Percentiles rank a stretch among this genome's conserved stretches.
Conservation (phyloP, 2,329 filamentous ascomycete species). For the Aspergillus hiratsukae region DNA sequence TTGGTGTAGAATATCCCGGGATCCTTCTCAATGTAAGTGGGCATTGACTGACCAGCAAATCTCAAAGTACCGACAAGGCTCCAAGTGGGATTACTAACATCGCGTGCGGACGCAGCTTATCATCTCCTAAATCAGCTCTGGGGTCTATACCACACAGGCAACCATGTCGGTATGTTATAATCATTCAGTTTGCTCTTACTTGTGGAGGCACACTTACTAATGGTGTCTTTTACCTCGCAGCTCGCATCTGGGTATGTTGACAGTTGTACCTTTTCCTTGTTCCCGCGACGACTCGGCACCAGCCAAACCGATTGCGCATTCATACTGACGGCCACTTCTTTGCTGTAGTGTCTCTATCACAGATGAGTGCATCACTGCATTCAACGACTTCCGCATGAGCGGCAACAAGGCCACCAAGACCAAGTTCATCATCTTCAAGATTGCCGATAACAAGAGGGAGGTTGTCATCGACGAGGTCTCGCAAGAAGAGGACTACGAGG, state of each 20-base stretch:
- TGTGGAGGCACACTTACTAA: background rate
- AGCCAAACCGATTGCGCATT: background rate
- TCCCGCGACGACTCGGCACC: background rate
- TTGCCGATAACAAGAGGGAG: conserved; percentile 47
- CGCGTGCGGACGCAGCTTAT: conserved; percentile 26
- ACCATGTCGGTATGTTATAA: conserved; percentile 32
- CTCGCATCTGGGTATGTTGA: conserved; percentile 34
- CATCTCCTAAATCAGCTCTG: conserved; percentile 14
- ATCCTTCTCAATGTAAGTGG: background rate
- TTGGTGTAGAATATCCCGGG: background rate
- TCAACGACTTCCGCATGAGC: conserved; percentile 47
- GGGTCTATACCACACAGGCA: conserved; percentile 20
- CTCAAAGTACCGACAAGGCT: background rate
- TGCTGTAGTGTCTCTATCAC: conserved; percentile 41
- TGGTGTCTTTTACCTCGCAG: conserved; percentile 17
- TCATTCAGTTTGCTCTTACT: background rate
- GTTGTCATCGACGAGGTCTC: conserved; percentile 46
- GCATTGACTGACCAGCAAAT: conserved; percentile 7
- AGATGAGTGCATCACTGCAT: conserved; percentile 44
- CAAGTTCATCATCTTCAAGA: conserved; percentile 52
- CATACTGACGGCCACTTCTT: conserved; percentile 16
- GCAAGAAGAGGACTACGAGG: conserved; percentile 44
- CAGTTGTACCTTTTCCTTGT: background rate
- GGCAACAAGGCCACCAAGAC: conserved; percentile 27
- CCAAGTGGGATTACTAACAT: conserved; percentile 21